Evolutionary conservation across 768 basidiomycete species (phyloP), one percentile per base, ranked within the genome.

Genomic region (Trametes gibbosa): DNA sequence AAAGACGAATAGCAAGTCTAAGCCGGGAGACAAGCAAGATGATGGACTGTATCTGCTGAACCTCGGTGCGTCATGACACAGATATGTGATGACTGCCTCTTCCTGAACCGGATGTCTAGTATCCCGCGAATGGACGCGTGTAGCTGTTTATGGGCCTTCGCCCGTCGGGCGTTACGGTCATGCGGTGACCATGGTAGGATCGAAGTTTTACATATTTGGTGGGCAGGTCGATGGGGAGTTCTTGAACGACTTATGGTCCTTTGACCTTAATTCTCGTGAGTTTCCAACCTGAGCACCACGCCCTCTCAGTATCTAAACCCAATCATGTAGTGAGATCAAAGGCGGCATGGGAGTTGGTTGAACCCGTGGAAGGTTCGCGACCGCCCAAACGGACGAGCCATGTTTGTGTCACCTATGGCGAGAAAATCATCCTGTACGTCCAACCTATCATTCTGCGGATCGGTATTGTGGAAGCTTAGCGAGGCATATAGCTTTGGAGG

Each of bases 221-320:
- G 97, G 97, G 19, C 97, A 98, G 73, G 92, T 94, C 9, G 92
- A 96, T 63, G 93, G 94, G 29, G 84, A 90, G 67, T 98, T 98
- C 72, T 78, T 97, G 72, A 92, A 95, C 68, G 97, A 99, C 72
- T 73, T 99, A 24, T 97, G 95, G 93, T 83, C 86, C 13, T 99
- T 98, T 70, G 95, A 99, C 76, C 82, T 99, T 63, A 95, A 92
- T 69, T 91, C 94, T 56, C 75, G 97, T 96, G 75, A 76, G 92
- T 72, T 17, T 8, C 21, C 12, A 23, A 5, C 29, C 29, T 32
- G 5, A 32, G 10, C 29, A 21, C 12, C 43, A 45, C 37, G 53
- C 1, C 56, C 58, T 60, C 45, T 27, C 34, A 35, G 47, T 42
- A 56, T 35, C 21, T 29, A 1, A 7, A 29, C 9, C 56, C 25